Base-by-base conservation (phyloP, 2,329 filamentous ascomycete genomes). In the Ilyonectria sp. region DNA sequence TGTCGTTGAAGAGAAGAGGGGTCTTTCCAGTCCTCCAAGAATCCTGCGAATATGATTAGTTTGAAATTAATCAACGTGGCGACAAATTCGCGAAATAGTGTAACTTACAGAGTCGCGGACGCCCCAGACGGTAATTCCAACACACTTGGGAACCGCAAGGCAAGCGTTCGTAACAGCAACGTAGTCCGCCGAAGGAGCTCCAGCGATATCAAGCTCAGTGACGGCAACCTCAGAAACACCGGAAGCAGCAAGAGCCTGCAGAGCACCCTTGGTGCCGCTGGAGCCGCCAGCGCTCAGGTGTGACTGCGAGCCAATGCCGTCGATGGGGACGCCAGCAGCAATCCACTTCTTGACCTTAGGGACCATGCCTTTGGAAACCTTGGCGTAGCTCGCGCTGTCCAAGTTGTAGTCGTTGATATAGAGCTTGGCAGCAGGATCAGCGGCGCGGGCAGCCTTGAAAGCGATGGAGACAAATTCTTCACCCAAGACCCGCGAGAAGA, bases 391-490 rank as follows among this genome's bases (percentile, higher is more conserved):
- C 19, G 90, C 85, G 49, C 79, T 83, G 80, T 92, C 91, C 59
- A 92, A 86, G 82, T 92, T 92, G 81, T 86, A 89, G 78, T 94
- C 92, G 80, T 94, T 94, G 82, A 94, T 92, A 83, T 93, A 94
- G 44, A 94, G 84, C 80, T 91, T 91, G 3, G 90, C 91, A 63
- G 80, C 74, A 2, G 92, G 90, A 77, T 94, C 92, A 68, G 90
- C 91, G 9, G 84, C 84, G 58, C 88, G 86, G 21, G 92, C 92
- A 11, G 92, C 88, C 59, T 87, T 84, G 82, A 94, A 94, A 40
- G 92, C 92, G 74, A 92, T 91, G 23, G 84, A 83, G 60, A 94
- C 88, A 75, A 91, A 93, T 78, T 87, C 86, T 81, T 93, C 91
- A 50, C 92, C 91, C 5, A 94, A 86, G 2, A 93, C 88, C 29